Evolutionary conservation across 768 basidiomycete genomes (phyloP), one percentile per base, ranked within the genome.

Genomic region (Rhizopogon vesiculosus): DNA sequence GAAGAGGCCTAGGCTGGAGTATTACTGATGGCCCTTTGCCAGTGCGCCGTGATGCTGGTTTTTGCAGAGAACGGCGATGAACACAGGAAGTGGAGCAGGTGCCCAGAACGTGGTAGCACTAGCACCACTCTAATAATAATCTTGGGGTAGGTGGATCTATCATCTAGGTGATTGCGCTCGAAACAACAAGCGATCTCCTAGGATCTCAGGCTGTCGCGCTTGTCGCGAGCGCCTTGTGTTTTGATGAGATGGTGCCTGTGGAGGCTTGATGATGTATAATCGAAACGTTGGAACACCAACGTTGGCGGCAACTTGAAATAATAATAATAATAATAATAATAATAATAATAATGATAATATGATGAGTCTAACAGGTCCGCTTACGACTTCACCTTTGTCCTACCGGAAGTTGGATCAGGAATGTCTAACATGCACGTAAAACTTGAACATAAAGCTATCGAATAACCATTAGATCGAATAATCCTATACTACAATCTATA

Each of bases 221-320:
- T 56, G 39, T 41, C 33, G 48, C 33, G 15, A 51, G 13, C 62
- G 64, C 45, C 60, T 62, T n/a, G 39, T 15, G 61, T 57, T 40
- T 58, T 61, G 5, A 61, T 66, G 13, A 59, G 54, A 38, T 59
- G 50, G 25, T 63, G 56, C 64, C 35, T 38, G 35, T 2, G 10
- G 10, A 33, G 25, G 31, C 9, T 10, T 33, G 13, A 15, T 48
- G 33, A 10, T 48, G 33, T 33, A 48, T 33, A 13, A 29, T 46
- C 7, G 13, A 48, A 38, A 12, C 5, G 1, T 12, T 38, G 35
- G 1, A 33, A 12, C 35, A 38, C 5, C 35, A 38, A 38, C 35
- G 5, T 38, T 13, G 31, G 12, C 35, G 12, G 13, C 31, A 33
- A 33, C 31, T 33, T 33, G 31, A 31, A 31, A 33, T 33, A 7